A percentile compares a stretch with the other conserved stretches of the same genome.
phyloP scores from a whole-genome alignment of 78 protist species.

The Parvularia atlantis region DNA sequence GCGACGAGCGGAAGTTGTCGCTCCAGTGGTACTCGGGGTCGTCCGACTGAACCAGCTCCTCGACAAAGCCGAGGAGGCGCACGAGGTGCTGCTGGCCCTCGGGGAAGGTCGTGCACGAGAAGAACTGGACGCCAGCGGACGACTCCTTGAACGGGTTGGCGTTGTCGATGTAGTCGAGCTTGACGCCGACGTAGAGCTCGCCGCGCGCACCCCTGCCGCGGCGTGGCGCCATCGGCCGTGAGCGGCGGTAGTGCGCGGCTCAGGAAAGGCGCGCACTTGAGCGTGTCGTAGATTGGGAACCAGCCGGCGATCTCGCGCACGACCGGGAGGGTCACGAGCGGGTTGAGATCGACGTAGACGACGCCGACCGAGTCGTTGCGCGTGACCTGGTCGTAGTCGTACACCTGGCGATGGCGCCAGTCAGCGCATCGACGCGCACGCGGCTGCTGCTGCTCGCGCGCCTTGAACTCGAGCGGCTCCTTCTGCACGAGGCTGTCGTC shows the following conservation, averaged over 20 bases:
- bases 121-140: conserved; percentile 61
- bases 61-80: conserved; percentile 46
- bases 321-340: neutral
- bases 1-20: conserved; percentile 28
- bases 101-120: neutral
- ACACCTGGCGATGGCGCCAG: conserved; percentile 32
- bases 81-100: neutral
- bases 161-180: conserved; percentile 50
- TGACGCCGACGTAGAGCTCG: conserved; percentile 56
- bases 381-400: conserved; percentile 73
- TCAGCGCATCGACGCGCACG: neutral
- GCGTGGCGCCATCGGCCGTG: neutral
- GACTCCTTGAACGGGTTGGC: conserved; percentile 63
- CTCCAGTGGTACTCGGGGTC: conserved; percentile 92
- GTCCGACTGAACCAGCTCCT: conserved; percentile 64
- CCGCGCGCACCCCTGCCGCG: conserved; percentile 50
- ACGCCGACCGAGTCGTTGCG: conserved; percentile 78
- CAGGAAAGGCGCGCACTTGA: conserved; percentile 32
- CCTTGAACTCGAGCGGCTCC: conserved; percentile 58
- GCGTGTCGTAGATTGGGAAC: conserved; percentile 83
- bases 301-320: conserved; percentile 52
- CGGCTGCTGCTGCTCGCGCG: neutral
- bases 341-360: neutral
- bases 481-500: conserved; percentile 70
- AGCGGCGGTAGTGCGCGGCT: neutral